Conservation (phyloP, 1,284 basidiomycete genomes). For the Neonothopanus nambi region DNA sequence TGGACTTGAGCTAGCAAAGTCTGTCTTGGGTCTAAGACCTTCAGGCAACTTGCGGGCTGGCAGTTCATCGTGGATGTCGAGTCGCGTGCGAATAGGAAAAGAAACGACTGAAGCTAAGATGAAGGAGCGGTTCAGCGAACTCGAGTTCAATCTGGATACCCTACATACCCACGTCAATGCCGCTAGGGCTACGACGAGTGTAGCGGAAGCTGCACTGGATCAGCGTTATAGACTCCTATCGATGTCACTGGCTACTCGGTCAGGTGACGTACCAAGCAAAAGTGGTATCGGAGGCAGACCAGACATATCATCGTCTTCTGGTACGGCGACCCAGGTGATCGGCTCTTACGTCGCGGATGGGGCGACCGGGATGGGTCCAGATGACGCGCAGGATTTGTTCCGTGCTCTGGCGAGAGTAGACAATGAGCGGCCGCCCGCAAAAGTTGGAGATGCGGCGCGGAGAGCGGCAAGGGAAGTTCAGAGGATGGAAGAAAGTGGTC, state of each 20-base stretch:
- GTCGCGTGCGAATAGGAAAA: constrained; percentile 12
- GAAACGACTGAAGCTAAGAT: constrained; percentile 36
- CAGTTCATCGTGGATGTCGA: background rate
- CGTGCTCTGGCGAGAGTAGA: constrained; percentile 68
- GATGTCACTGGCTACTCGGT: constrained; percentile 29
- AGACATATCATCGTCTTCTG: constrained; percentile 10
- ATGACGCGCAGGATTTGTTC: constrained; percentile 57
- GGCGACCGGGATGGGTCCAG: constrained; percentile 20
- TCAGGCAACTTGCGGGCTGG: background rate
- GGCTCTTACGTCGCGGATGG: constrained; percentile 28
- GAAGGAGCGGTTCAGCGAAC: constrained; percentile 40
- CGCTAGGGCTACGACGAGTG: constrained; percentile 49
- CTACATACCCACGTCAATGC: constrained; percentile 52
- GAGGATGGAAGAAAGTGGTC: constrained; percentile 54
- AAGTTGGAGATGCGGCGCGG: constrained; percentile 67
- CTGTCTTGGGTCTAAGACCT: constrained; percentile 19
- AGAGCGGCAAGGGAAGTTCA: constrained; percentile 69
- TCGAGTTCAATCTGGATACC: constrained; percentile 60
- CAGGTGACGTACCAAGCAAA: constrained; percentile 24
- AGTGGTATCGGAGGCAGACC: constrained; percentile 12
- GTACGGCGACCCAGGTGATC: constrained; percentile 20
- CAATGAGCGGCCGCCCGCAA: constrained; percentile 54
- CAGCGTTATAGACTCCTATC: constrained; percentile 58
- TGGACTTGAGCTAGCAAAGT: constrained; percentile 32
- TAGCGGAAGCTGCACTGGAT: constrained; percentile 60